Evolutionary conservation across 2,329 filamentous ascomycete species (phyloP).

Genomic region (Madurella fahalii): DNA sequence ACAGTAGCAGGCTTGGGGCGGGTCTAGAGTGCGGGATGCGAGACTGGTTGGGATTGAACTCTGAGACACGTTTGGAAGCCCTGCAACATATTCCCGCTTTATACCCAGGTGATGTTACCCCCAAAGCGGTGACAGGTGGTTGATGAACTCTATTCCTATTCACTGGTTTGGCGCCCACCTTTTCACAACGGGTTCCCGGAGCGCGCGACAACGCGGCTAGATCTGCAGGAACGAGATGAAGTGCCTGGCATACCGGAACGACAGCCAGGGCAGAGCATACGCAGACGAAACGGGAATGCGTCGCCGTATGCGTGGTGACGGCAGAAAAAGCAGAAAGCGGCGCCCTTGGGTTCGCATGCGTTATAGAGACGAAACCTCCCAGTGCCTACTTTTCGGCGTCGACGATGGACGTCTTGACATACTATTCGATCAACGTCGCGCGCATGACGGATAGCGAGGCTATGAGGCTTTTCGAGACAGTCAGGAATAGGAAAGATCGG

Average conservation of each 20-base stretch:
- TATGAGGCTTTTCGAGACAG: too few species aligned
- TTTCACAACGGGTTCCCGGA: background rate
- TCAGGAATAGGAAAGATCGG: too few species aligned
- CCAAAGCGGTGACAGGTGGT: background rate
- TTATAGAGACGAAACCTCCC: background rate
- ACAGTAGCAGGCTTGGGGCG: background rate
- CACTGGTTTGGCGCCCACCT: background rate
- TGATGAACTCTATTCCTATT: constrained; percentile 1
- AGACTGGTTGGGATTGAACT: background rate
- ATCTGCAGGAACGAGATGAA: constrained; percentile 4
- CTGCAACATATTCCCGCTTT: constrained; percentile 7
- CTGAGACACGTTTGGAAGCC: background rate
- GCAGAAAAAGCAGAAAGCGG: constrained; percentile 5
- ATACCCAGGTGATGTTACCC: background rate
- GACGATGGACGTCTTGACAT: constrained; percentile 6
- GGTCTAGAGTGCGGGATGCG: background rate
- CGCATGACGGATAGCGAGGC: too few species aligned
- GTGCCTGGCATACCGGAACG: background rate
- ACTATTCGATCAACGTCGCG: constrained; percentile 7
- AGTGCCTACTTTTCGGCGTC: background rate
- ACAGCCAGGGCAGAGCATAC: background rate
- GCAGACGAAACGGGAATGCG: constrained; percentile 6
- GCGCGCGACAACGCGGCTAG: background rate
- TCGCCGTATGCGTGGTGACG: background rate
- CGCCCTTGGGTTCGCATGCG: background rate